Base-by-base conservation (phyloP, 2,329 filamentous ascomycete genomes). In the Pseudopyricularia cyperi region DNA sequence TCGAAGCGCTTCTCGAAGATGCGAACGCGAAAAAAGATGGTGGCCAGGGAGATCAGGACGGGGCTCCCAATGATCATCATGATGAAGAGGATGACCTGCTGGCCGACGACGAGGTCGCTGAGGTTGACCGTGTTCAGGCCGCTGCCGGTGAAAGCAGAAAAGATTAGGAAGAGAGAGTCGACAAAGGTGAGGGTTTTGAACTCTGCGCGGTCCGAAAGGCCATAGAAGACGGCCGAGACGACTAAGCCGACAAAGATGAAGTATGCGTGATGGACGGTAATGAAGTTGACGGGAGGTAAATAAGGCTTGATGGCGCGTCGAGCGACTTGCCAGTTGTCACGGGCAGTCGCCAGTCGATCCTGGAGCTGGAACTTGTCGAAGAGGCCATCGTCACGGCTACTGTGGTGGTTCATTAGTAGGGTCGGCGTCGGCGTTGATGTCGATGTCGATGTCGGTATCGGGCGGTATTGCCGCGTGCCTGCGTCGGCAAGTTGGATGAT, bases 141-240 rank as follows among this genome's bases (percentile, higher is more conserved):
- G 9, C 82, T 76, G 54, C 79, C 71, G 2, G 82, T 85, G 73
- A 86, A 84, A 37, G 82, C 81, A 55, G 76, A 82, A 46, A 80
- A 71, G 51, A 76, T 74, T 26, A 86, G 63, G 60, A 85, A 87
- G 8, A 86, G 65, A 12, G 77, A 73, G 62, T 87, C 81, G 17
- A 73, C 71, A 64, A 83, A 87, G 39, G 68, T 67, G 53, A 86
- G 72, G 55, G 70, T 76, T 34, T 66, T 61, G 17, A 64, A 61
- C 7, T 77, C 74, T 4, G 17, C 58, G 1, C 75, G 72, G 6
- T 71, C 71, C 0, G 78, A 77, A 0, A 73, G 69, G 14, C 70
- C 71, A 71, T 72, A 85, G 60, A 86, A 82, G 48, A 85, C 71
- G 37, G 78, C 54, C 14, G 79, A 79, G n/a, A 71, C 67, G 33